Evolutionary conservation across 306 rosid genomes (phyloP).

Genomic region (Geum urbanum): DNA sequence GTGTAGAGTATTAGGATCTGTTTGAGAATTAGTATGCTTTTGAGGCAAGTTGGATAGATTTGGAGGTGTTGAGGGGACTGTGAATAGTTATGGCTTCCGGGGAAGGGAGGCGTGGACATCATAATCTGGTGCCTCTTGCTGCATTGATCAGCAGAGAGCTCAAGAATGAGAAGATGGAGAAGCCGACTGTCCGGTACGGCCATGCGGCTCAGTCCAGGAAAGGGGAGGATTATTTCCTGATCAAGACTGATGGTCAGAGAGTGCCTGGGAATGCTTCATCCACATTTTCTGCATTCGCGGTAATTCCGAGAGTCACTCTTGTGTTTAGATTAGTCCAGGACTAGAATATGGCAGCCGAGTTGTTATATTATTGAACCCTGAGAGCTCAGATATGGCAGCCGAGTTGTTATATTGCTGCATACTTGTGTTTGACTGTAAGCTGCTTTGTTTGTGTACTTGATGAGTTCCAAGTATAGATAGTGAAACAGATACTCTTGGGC

Average conservation of each 20-base stretch:
- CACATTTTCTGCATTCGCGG: constrained; percentile 83
- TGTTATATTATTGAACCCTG: background rate
- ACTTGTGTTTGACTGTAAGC: too few species aligned
- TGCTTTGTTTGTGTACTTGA: too few species aligned
- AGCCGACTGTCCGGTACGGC: constrained; percentile 73
- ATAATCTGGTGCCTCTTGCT: constrained; percentile 87
- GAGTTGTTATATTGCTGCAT: background rate
- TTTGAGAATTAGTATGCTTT: constrained; percentile 28
- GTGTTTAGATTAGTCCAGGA: background rate
- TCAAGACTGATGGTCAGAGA: constrained; percentile 78
- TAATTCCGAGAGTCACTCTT: constrained; percentile 27
- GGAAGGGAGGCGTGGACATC: constrained; percentile 66
- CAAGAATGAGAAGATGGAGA: constrained; percentile 89
- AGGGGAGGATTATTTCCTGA: constrained; percentile 83
- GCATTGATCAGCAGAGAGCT: constrained; percentile 79
- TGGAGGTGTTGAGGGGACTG: constrained; percentile 26
- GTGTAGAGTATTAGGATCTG: constrained; percentile 18
- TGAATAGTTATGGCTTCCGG: constrained; percentile 53
- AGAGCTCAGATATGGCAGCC: background rate
- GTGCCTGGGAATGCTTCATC: constrained; percentile 75
- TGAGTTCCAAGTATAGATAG: background rate
- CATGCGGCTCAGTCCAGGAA: constrained; percentile 88
- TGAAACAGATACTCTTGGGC: background rate
- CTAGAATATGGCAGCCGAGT: background rate
- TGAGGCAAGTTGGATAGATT: constrained; percentile 26